Evolutionary conservation across 192 early-diverging fungal species (phyloP).

Genomic region (Funneliformis mosseae): DNA sequence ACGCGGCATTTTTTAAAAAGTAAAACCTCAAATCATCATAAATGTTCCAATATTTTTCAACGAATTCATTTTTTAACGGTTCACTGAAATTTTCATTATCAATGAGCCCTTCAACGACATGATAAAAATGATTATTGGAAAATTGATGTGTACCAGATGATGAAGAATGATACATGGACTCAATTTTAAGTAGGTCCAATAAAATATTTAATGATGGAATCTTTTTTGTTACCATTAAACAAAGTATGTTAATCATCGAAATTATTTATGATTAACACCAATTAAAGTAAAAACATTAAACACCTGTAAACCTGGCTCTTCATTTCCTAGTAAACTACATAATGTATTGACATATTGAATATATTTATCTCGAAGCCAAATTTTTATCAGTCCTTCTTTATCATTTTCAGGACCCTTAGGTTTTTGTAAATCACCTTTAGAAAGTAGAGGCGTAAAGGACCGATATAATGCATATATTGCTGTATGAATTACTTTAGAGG

Average conservation of each 20-base stretch:
- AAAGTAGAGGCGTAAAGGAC: constrained; percentile 60
- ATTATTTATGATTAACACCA: background rate
- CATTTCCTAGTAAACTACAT: constrained; percentile 51
- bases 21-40: constrained; percentile 89
- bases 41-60: constrained; percentile 70
- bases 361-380: constrained; percentile 82
- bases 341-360: constrained; percentile 63
- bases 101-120: constrained; percentile 59
- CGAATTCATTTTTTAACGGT: constrained; percentile 62
- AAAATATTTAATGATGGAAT: constrained; percentile 71
- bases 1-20: constrained; percentile 70
- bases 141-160: constrained; percentile 59
- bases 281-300: background rate
- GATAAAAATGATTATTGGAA: constrained; percentile 66
- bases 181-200: constrained; percentile 69
- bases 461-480: constrained; percentile 74
- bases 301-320: constrained; percentile 76
- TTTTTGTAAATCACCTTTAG: constrained; percentile 49
- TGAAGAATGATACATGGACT: constrained; percentile 50
- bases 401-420: constrained; percentile 47
- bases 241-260: background rate
- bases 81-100: constrained; percentile 59
- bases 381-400: constrained; percentile 59
- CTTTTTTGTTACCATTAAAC: constrained; percentile 31
- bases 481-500: constrained; percentile 62